Evolutionary conservation across 352 stramenopile species (phyloP).

Genomic region (Pythium catenulatum): DNA sequence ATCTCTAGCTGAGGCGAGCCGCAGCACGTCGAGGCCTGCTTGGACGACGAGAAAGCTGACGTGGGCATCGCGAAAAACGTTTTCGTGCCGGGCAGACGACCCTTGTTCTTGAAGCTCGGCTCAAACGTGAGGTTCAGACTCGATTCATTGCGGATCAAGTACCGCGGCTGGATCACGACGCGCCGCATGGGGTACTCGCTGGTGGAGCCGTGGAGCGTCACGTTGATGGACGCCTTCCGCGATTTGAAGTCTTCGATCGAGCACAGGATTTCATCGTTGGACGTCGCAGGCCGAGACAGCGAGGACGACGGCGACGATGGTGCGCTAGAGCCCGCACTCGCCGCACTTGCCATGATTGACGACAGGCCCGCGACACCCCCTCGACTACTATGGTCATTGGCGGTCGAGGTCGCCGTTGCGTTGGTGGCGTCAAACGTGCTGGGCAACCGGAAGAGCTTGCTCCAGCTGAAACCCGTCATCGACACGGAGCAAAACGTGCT

Average conservation of each 20-base stretch:
- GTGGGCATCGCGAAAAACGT: conserved; percentile 78
- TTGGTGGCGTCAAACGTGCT: conserved; percentile 48
- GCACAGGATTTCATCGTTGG: conserved; percentile 67
- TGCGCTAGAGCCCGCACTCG: neutral
- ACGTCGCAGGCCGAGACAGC: neutral
- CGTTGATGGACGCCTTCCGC: conserved; percentile 78
- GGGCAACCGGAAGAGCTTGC: conserved; percentile 81
- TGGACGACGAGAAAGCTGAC: conserved; percentile 64
- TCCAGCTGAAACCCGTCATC: conserved; percentile 89
- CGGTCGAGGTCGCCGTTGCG: neutral
- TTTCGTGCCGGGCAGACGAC: conserved; percentile 78
- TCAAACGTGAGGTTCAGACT: conserved; percentile 75
- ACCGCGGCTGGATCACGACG: conserved; percentile 82
- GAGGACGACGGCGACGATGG: conserved; percentile 42
- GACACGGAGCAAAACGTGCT: conserved; percentile 87
- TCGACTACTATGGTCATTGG: conserved; percentile 10
- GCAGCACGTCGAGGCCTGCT: conserved; percentile 72
- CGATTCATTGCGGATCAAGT: conserved; percentile 81
- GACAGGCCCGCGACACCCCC: neutral
- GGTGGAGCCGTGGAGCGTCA: conserved; percentile 76
- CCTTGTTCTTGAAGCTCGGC: conserved; percentile 72
- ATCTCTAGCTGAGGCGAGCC: conserved; percentile 79
- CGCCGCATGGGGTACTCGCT: conserved; percentile 70
- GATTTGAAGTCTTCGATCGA: conserved; percentile 78
- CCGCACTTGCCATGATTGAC: conserved; percentile 35